Base-by-base conservation (phyloP, 192 early-diverging fungal species). In the Coemansia sp. region DNA sequence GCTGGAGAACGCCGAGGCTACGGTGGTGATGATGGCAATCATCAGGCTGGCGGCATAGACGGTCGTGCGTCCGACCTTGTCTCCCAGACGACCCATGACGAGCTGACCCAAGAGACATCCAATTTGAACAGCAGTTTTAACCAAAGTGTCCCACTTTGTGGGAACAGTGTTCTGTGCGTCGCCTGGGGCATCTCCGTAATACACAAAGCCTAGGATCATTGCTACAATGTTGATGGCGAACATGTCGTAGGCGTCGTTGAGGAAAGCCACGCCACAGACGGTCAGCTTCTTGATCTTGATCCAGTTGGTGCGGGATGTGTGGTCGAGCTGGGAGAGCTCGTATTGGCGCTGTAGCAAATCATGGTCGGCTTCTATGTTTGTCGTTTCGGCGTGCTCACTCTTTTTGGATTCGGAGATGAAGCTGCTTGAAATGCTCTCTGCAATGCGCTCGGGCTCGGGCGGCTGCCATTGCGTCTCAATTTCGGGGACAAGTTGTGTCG, bases 31-130 rank as follows among this genome's bases (percentile, higher is more conserved):
- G 63, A 95, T 92, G 64, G 93, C 88, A 61, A 95, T 92, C 79
- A 93, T 84, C 46, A 95, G 82, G 61, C 89, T 89, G 43, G 93
- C 62, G 66, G 91, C 89, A 69, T 93, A 95, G 64, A 93, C 87
- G 30, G 82, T 88, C 62, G 93, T 92, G 65, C 94, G 87, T 37
- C 95, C 95, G 34, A 89, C 71, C 50, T 84, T 82, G 81, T 95
- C 93, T 62, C 89, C 95, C 24, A 93, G 74, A 48, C 82, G 84
- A 56, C 93, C 93, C 70, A 96, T 93, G 18, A 82, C 54, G 44
- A 96, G 82, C 80, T 98, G 94, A 56, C 95, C 95, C 59, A 95
- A 53, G 5, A 98, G 76, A 51, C 92, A 95, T 52, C 95, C 95
- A 61, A 85, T 82, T 50, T 87, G 88, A 25, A 92, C 88, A 25